Percentiles rank a stretch among this genome's conserved stretches.
These are phyloP conservation scores for Pseudocohnilembus persalinus DNA, from an alignment of 169 alveolate genomes.

Conservation along the genomic window DNA sequence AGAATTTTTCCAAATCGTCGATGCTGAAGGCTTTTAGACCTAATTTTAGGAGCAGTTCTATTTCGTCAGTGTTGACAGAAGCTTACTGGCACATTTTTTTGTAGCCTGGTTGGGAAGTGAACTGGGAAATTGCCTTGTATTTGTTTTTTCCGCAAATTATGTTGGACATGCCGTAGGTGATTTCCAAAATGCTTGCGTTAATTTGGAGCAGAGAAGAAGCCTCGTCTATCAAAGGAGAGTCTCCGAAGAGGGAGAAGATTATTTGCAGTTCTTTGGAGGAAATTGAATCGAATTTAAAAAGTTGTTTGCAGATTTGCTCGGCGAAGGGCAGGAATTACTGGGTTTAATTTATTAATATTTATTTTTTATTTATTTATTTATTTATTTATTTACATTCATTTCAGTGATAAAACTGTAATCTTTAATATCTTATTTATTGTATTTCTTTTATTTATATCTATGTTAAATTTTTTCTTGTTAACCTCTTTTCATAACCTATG, in stretches of 20 bases:
- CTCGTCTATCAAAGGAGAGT: background rate
- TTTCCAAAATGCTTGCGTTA: background rate
- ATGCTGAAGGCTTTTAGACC: background rate
- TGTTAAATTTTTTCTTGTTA: too few relatives aligned
- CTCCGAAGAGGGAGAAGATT: background rate
- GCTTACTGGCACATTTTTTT: background rate
- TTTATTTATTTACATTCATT: too few relatives aligned
- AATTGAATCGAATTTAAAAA: background rate
- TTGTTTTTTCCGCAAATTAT: background rate
- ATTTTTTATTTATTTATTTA: too few relatives aligned
- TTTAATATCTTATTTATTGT: too few relatives aligned
- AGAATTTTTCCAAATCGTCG: background rate
- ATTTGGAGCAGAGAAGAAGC: background rate
- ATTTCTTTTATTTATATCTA: too few relatives aligned
- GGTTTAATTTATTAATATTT: background rate
- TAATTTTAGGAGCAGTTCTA: background rate
- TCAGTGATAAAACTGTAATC: too few relatives aligned
- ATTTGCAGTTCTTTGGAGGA: background rate
- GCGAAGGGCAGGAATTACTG: background rate
- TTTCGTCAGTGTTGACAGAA: background rate
- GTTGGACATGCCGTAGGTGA: background rate
- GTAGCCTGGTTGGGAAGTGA: background rate
- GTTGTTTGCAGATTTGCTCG: background rate
- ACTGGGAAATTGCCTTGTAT: background rate
- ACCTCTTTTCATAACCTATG: too few relatives aligned